phyloP scores from a whole-genome alignment of 495 filamentous ascomycete genomes.

The Glutinoglossum americanum region DNA sequence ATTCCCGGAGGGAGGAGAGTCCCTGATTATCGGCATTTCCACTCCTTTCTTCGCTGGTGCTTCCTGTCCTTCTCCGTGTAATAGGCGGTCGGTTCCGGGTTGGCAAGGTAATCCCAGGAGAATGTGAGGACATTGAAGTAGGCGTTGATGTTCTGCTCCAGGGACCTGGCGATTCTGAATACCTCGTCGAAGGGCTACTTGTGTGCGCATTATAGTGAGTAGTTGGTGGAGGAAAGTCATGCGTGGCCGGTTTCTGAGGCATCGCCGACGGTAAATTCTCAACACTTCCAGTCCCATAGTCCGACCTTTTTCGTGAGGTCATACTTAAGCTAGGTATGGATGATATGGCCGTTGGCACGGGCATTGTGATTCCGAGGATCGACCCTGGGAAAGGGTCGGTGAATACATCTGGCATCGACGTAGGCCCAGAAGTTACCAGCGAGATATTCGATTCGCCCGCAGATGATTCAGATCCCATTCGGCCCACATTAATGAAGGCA shows the following conservation, averaged over 20 bases:
- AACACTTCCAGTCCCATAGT: not conserved
- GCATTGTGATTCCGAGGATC: not conserved
- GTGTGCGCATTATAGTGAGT: slow-evolving; percentile 10
- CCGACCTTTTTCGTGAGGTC: not conserved
- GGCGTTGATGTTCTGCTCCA: slow-evolving; percentile 87
- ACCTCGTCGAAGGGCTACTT: slow-evolving; percentile 71
- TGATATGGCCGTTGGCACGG: not conserved
- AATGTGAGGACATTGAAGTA: slow-evolving; percentile 92
- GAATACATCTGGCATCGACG: not conserved
- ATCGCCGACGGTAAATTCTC: not conserved
- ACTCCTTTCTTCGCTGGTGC: slow-evolving; percentile 28
- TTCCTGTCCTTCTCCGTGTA: slow-evolving; percentile 34
- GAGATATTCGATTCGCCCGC: not conserved
- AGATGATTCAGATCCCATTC: not conserved
- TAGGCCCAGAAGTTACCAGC: not conserved
- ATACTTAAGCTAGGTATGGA: not conserved
- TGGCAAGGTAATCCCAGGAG: slow-evolving; percentile 53
- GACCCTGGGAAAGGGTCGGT: not conserved
- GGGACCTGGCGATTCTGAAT: slow-evolving; percentile 74
- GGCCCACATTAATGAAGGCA: not conserved
- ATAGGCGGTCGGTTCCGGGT: slow-evolving; percentile 44
- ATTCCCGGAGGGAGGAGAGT: slow-evolving; percentile 43
- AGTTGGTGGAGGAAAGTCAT: slow-evolving; percentile 4
- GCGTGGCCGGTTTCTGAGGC: not conserved
- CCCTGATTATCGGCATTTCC: slow-evolving; percentile 28